These are phyloP conservation scores for Babesia sp. DNA, from an alignment of 169 alveolate species.

Conservation along the genomic window DNA sequence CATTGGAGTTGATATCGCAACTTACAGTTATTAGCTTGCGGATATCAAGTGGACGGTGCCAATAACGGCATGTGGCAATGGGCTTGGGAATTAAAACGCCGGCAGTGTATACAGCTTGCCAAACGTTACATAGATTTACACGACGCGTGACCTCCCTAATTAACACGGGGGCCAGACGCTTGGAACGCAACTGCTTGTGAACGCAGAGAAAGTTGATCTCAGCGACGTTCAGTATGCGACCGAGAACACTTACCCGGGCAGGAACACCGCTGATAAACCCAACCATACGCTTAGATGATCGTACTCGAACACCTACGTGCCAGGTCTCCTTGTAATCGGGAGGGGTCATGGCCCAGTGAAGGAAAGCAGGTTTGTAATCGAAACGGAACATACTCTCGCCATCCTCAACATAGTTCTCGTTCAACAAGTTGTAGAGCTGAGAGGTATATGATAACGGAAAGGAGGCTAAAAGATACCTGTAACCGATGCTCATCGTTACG, in stretches of 20 bases:
- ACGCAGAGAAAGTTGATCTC: conserved; percentile 97
- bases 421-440: conserved; percentile 86
- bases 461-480: conserved; percentile 27
- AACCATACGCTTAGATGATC: conserved; percentile 77
- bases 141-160: conserved; percentile 97
- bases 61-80: conserved; percentile 88
- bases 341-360: conserved; percentile 94
- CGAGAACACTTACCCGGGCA: conserved; percentile 80
- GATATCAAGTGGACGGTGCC: conserved; percentile 84
- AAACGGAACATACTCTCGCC: conserved; percentile 95
- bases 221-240: conserved; percentile 82
- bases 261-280: conserved; percentile 96
- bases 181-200: conserved; percentile 94
- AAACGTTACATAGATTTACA: conserved; percentile 88
- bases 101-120: conserved; percentile 98
- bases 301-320: conserved; percentile 91
- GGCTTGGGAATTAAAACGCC: conserved; percentile 96
- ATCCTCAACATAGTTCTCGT: conserved; percentile 96
- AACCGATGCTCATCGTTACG: conserved; percentile 74
- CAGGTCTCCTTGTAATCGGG: conserved; percentile 88
- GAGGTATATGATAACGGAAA: background rate
- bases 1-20: background rate
- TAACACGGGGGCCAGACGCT: conserved; percentile 92
- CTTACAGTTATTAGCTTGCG: conserved; percentile 84
- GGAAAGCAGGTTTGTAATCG: conserved; percentile 92